These are phyloP conservation scores for Phallus indusiatus DNA, from an alignment of 768 basidiomycete species.

Conservation along the genomic window DNA sequence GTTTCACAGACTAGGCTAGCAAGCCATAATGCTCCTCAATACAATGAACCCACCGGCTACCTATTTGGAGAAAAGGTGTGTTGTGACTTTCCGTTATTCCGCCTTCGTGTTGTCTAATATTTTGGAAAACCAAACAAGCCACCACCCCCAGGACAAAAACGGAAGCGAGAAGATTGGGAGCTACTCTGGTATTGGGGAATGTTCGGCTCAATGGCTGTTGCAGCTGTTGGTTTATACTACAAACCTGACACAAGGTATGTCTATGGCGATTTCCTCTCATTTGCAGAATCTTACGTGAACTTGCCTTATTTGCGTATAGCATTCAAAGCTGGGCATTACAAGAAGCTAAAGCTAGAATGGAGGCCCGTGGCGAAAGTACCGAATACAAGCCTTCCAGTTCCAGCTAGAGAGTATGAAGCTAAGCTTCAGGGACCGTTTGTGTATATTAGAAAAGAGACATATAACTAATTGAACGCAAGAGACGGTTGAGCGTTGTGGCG, in stretches of 20 bases:
- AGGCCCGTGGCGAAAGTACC: conserved; percentile 84
- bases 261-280: neutral
- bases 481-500: neutral
- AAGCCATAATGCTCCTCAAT: conserved; percentile 55
- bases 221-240: conserved; percentile 71
- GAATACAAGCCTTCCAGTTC: conserved; percentile 56
- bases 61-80: conserved; percentile 85
- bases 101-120: neutral
- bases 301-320: conserved; percentile 37
- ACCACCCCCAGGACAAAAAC: conserved; percentile 68
- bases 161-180: conserved; percentile 88
- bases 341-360: conserved; percentile 86
- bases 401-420: neutral
- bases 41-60: conserved; percentile 82
- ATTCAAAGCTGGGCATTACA: conserved; percentile 89
- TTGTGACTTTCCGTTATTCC: neutral
- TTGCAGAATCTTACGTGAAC: neutral
- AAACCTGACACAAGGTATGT: conserved; percentile 89
- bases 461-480: neutral
- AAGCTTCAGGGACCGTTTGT: neutral
- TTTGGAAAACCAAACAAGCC: conserved; percentile 36
- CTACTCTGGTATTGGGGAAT: conserved; percentile 84
- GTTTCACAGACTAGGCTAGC: conserved; percentile 6
- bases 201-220: conserved; percentile 79
- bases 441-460: neutral